Evolutionary conservation across 192 early-diverging fungal genomes (phyloP).

Genomic region (Umbelopsis ramanniana): DNA sequence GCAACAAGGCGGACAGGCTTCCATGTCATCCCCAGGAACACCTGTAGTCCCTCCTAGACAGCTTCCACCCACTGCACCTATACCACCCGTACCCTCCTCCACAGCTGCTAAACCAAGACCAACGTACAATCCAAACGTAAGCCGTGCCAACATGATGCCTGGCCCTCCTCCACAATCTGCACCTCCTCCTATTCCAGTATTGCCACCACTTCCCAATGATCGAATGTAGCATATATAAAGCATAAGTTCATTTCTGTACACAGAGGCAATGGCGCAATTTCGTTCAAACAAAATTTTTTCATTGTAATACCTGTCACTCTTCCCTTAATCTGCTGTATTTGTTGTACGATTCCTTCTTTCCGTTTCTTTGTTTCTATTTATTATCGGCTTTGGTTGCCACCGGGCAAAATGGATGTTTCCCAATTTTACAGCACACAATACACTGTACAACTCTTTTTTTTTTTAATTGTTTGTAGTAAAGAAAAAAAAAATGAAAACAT

Average conservation of each 20-base stretch:
- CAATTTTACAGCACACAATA: neutral
- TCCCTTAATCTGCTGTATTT: neutral
- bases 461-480: neutral
- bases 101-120: neutral
- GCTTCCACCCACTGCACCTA: neutral
- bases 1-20: neutral
- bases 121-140: neutral
- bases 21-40: neutral
- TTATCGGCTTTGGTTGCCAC: neutral
- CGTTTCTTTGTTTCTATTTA: neutral
- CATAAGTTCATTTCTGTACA: neutral
- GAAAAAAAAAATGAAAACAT: neutral
- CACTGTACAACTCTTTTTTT: neutral
- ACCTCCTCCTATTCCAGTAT: slow-evolving; percentile 12
- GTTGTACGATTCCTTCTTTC: neutral
- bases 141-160: neutral
- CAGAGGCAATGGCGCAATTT: too few relatives aligned
- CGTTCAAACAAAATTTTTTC: neutral
- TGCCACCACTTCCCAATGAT: slow-evolving; percentile 8
- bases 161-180: slow-evolving; percentile 4
- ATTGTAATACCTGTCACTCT: slow-evolving; percentile 1
- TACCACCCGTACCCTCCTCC: neutral
- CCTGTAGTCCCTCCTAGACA: too few relatives aligned
- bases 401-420: too few relatives aligned
- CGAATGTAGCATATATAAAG: slow-evolving; percentile 4